A percentile compares a stretch with the other conserved stretches of the same genome.
Conservation (phyloP, 106 monocot genomes). For the Apostasia ramifera region DNA sequence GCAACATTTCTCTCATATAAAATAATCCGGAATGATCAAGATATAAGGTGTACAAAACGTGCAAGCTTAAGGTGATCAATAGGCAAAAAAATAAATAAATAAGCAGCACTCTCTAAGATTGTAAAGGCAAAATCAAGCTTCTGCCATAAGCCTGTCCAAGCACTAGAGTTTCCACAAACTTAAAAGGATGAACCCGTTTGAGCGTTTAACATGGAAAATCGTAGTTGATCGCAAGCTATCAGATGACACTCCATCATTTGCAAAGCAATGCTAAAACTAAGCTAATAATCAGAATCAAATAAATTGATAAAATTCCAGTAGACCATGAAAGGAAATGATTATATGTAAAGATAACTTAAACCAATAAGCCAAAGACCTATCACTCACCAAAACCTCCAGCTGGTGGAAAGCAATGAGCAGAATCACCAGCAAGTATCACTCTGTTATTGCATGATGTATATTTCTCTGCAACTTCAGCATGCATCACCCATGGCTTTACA, state of each 20-base stretch:
- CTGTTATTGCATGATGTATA: conserved; percentile 56
- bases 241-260: background rate
- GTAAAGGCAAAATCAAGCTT: background rate
- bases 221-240: no score
- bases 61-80: no score
- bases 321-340: background rate
- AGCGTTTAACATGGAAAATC: background rate
- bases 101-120: no score
- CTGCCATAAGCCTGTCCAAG: background rate
- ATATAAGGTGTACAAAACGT: no score
- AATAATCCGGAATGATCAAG: no score
- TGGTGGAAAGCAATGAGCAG: conserved; percentile 93
- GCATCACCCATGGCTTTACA: conserved; percentile 98
- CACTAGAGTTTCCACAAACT: background rate
- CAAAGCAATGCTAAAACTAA: conserved; percentile 1
- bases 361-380: background rate
- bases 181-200: background rate
- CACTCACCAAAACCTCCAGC: conserved; percentile 94
- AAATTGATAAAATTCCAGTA: background rate
- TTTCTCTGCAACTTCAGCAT: conserved; percentile 96
- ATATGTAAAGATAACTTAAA: background rate
- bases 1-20: no score
- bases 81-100: no score
- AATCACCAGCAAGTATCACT: conserved; percentile 88
- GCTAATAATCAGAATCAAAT: no score